Evolutionary conservation across 495 filamentous ascomycete genomes (phyloP), one percentile per base, ranked within the genome.

Genomic region (Daldinia concentrica): DNA sequence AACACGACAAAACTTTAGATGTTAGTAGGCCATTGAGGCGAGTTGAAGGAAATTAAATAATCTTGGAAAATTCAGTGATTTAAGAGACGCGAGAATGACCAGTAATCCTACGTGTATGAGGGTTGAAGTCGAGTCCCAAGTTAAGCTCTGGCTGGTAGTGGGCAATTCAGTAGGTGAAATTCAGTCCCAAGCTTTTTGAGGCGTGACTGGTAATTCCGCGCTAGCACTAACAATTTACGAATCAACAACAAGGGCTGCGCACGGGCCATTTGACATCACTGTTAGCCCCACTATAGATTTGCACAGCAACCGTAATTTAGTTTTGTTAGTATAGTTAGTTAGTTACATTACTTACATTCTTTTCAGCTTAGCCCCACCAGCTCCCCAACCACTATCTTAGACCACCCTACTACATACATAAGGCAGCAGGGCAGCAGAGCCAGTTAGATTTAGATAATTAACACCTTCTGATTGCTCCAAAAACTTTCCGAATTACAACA

Each of bases 191-290:
- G 54, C 54, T 57, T 57, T 57, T 57, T 61, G 41, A 69, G 43
- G 62, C 62, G 59, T 66, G 62, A 50, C 37, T 58, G 56, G 51
- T 37, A 52, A 57, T 34, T 43, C 32, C 14, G 32, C 62, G 61
- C 66, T 73, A 68, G 62, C 62, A 69, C 66, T 73, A 73, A 72
- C 69, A 73, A 68, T 74, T 78, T 73, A 24, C 15, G 37, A 55
- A 72, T 64, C 71, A 73, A 69, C 71, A 73, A 73, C 62, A 73
- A 73, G 27, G 19, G 26, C 15, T 36, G 58, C 64, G 77, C 75
- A 77, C 68, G 36, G 62, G 2, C 66, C 71, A 30, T 17, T 73
- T 69, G 56, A 69, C 71, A 69, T 73, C 71, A 73, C 71, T 69
- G 50, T 62, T 39, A 65, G 37, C 61, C 69, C 69, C 55, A 58